These are phyloP conservation scores for Panicum virgatum DNA, from an alignment of 202 grass and related monocot species.

Conservation along the genomic window DNA sequence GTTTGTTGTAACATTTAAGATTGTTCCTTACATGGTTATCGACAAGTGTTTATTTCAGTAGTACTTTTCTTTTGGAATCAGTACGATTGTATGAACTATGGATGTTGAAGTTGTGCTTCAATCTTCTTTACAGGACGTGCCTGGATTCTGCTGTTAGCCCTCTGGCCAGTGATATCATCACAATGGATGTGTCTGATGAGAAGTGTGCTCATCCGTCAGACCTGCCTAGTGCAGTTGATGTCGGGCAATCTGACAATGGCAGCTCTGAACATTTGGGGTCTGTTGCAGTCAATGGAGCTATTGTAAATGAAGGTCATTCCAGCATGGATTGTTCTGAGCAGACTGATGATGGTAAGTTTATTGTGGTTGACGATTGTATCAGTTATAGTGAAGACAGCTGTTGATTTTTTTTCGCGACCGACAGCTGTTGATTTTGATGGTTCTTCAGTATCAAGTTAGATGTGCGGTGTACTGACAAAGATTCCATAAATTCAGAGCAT, in stretches of 20 bases:
- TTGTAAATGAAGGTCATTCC: constrained; percentile 18
- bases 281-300: constrained; percentile 32
- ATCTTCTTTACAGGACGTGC: constrained; percentile 33
- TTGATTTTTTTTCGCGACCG: too few species aligned
- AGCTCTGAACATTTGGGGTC: constrained; percentile 24
- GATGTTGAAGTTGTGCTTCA: constrained; percentile 31
- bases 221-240: constrained; percentile 2
- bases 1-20: constrained; percentile 13
- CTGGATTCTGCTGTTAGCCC: constrained; percentile 22
- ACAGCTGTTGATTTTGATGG: background rate
- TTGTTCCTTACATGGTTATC: background rate
- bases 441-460: background rate
- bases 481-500: constrained; percentile 36
- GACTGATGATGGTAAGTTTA: constrained; percentile 12
- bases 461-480: constrained; percentile 12
- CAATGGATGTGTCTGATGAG: constrained; percentile 22
- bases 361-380: background rate
- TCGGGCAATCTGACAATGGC: background rate
- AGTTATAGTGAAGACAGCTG: background rate
- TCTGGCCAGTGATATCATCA: background rate
- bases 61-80: background rate
- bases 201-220: constrained; percentile 28
- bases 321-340: constrained; percentile 2
- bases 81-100: constrained; percentile 33
- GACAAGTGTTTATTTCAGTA: background rate